Base-by-base conservation (phyloP, 805 yeast species). In the Saturnispora galanensis region DNA sequence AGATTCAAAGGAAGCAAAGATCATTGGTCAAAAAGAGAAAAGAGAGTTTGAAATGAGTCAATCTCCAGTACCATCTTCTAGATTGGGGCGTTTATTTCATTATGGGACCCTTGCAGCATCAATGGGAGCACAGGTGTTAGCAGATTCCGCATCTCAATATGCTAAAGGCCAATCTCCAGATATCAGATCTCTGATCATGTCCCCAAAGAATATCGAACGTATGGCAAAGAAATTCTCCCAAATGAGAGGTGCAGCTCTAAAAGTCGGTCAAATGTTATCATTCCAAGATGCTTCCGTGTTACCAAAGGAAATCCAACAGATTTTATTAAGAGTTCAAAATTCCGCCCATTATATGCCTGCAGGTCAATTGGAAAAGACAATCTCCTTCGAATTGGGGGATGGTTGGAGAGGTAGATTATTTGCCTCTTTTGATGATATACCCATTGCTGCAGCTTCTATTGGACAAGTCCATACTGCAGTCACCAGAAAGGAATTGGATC, bases 211-310 rank as follows among this genome's bases (percentile, higher is more conserved):
- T 61, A 79, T 93, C 36, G 96, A 90, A 55, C 64, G 94, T 43
- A 77, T 93, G 69, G 95, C 95, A 10, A 79, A 77, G 54, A 88
- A 87, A 60, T 78, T 93, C 54, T 77, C 93, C 42, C 79, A 85
- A 57, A 93, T 93, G 98, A 75, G 98, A 58, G 98, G 98, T n/a
- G 98, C 97, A 2, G 98, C 98, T 3, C 70, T 93, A 58, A 93
- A 93, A 58, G 75, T 93, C 45, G 98, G 98, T n/a, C 98, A 93
- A 65, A 77, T 93, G 83, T 67, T 93, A 63, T 86, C 96, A 2
- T 90, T 93, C 62, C 98, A 93, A 64, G 97, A 90, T 60, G 79
- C 82, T 48, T 73, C 84, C 29, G 77, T 90, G 31, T 65, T 90
- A 35, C 97, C 98, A 1, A 71, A 73, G 35, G 96, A 89, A 56